Evolutionary conservation across 1,284 basidiomycete genomes (phyloP).

Genomic region (Melampsora abietis-canadensis): DNA sequence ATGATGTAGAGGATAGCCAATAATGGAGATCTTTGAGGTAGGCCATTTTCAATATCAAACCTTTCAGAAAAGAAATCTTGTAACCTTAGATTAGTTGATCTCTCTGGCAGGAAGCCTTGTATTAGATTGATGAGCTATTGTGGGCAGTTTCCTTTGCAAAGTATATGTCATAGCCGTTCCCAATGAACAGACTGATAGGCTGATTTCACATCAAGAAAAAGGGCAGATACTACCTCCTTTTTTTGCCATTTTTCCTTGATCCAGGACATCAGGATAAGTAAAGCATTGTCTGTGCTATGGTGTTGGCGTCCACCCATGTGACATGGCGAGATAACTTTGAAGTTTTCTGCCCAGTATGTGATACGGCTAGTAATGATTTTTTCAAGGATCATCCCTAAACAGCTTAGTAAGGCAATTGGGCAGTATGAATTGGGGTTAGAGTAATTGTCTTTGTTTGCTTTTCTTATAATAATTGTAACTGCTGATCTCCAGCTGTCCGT

Average conservation of each 20-base stretch:
- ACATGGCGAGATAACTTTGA: not conserved
- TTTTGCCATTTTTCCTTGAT: slow-evolving; percentile 20
- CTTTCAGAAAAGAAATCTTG: too few relatives aligned
- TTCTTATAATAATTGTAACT: not conserved
- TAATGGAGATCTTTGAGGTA: too few relatives aligned
- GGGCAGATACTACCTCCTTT: not conserved
- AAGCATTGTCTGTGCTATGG: not conserved
- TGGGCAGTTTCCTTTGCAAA: not conserved
- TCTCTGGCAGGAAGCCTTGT: not conserved
- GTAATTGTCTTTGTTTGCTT: not conserved
- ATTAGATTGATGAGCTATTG: not conserved
- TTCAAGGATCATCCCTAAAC: slow-evolving; percentile 7
- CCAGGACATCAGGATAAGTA: not conserved
- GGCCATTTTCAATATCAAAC: too few relatives aligned
- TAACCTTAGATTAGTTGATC: slow-evolving; percentile 1
- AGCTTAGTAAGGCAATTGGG: slow-evolving; percentile 7
- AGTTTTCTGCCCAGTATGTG: slow-evolving; percentile 2
- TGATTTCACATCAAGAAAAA: slow-evolving; percentile 16
- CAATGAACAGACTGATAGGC: not conserved
- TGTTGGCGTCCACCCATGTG: slow-evolving; percentile 5
- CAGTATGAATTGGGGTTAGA: not conserved
- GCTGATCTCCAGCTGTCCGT: not conserved
- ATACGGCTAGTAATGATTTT: not conserved
- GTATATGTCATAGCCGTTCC: not conserved
- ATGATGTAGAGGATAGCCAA: slow-evolving; percentile 3